Base-by-base conservation (phyloP, 371 early-diverging fungal species). In the Lichtheimia corymbifera region DNA sequence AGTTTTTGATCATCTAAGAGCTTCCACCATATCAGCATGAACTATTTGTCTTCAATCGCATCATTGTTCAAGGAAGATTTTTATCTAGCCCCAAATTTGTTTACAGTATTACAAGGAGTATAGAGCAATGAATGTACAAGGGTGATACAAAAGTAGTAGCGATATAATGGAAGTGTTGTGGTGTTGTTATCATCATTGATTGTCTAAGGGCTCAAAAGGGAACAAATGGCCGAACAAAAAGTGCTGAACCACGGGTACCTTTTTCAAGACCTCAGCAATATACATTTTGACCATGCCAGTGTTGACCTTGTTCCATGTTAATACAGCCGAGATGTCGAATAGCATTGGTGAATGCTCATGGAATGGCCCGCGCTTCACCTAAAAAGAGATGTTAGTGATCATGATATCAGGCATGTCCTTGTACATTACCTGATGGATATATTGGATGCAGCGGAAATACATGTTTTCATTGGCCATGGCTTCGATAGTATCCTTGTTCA, bases 221-320 rank as follows among this genome's bases (percentile, higher is more conserved):
- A 88, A 72, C 17, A 88, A 61, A 28, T 45, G 56, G 6, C 99
- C 98, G 86, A 98, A 98, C 61, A 88, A 81, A 70, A 99, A 89
- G 70, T 99, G 99, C 80, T 99, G 99, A 55, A 98, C 94, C 4
- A 99, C 96, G 0, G 99, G 99, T 47, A 95, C 83, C 77, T 97
- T 98, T 41, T 85, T 84, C 20, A 99, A 73, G 2, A 99, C 99
- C 69, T 98, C 98, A 0, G 91, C 97, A 41, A 89, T 70, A 77
- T 94, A 99, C 99, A 99, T 98, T 76, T 96, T 97, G 59, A 95
- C 69, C 87, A 98, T 88, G 3, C 99, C 99, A 5, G 85, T 62
- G 67, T 98, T 97, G 40, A 99, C 94, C 70, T 96, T 97, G 42
- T 72, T 68, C 99, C 99, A 98, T 3, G 76, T 70, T 20, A 83